Evolutionary conservation across 495 filamentous ascomycete species (phyloP), one percentile per base, ranked within the genome.

Genomic region (Glonium stellatum): DNA sequence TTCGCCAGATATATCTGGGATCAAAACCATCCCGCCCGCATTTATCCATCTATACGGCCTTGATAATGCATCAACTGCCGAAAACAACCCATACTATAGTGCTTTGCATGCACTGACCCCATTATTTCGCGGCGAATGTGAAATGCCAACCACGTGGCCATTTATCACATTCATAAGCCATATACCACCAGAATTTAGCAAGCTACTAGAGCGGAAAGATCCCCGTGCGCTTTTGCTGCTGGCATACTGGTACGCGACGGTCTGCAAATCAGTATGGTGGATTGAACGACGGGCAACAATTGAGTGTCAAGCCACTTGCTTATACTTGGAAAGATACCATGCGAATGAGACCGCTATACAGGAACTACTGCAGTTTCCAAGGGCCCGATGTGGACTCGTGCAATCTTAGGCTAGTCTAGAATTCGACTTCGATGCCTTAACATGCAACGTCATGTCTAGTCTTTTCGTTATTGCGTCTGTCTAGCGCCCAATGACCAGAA

Each of bases 191-290:
- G 59, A 63, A 13, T 77, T 69, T 64, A 66, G 57, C 36, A 37
- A 53, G 10, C 52, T 77, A 48, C 54, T 77, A 36, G 63, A 75
- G 58, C 39, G 64, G 8, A 75, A 74, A 50, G 75, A 79, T 55
- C 57, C 71, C 0, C 54, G 69, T 9, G 75, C 77, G 1, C 37
- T 79, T 59, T 54, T 76, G 35, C 42, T 79, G 47, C 59, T 78
- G 48, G 66, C 64, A 4, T 76, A 72, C 58, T 79, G 71, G 70
- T 73, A 74, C 59, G 72, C 69, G 46, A 76, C 70, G 60, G 62
- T 78, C 42, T 56, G 66, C 19, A 21, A 62, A 13, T 61, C 70
- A 42, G 37, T 66, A 15, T 79, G 75, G 76, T 78, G 74, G 75
- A 10, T 77, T 18, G 67, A 65, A 39, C 60, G 68, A 27, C 60